Conservation (phyloP, 306 rosid species). For the Prunus padus region DNA sequence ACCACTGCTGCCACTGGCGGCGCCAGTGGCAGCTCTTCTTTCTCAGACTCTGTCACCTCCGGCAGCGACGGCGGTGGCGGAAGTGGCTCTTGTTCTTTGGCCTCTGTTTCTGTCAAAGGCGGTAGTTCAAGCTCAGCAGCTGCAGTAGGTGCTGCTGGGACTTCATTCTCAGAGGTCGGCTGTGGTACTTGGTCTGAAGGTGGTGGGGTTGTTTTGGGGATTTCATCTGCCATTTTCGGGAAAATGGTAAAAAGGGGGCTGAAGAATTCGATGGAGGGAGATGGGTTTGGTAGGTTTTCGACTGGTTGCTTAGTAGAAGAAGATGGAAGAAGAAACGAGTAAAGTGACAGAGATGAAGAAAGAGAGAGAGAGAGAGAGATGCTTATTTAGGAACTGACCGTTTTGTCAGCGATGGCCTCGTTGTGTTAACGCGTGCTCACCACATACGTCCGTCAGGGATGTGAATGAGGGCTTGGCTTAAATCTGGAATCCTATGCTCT, state of each 20-base stretch:
- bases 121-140: neutral
- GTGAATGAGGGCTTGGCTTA: neutral
- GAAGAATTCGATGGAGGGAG: neutral
- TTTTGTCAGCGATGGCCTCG: neutral
- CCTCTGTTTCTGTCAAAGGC: neutral
- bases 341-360: neutral
- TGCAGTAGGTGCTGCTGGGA: neutral
- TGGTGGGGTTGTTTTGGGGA: constrained; percentile 25
- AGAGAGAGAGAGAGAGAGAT: neutral
- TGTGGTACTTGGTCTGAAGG: constrained; percentile 1
- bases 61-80: neutral
- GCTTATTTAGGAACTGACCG: neutral
- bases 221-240: constrained; percentile 48
- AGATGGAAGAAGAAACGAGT: neutral
- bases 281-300: neutral
- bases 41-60: constrained; percentile 11
- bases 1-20: neutral
- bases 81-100: neutral
- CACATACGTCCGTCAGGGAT: neutral
- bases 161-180: constrained; percentile 1
- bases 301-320: neutral
- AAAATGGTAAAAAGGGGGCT: neutral
- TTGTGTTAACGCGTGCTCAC: neutral
- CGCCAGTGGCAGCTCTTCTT: constrained; percentile 12
- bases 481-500: constrained; percentile 17